These are phyloP conservation scores for Pythium guiyangense DNA, from an alignment of 352 stramenopile species.

Conservation along the genomic window DNA sequence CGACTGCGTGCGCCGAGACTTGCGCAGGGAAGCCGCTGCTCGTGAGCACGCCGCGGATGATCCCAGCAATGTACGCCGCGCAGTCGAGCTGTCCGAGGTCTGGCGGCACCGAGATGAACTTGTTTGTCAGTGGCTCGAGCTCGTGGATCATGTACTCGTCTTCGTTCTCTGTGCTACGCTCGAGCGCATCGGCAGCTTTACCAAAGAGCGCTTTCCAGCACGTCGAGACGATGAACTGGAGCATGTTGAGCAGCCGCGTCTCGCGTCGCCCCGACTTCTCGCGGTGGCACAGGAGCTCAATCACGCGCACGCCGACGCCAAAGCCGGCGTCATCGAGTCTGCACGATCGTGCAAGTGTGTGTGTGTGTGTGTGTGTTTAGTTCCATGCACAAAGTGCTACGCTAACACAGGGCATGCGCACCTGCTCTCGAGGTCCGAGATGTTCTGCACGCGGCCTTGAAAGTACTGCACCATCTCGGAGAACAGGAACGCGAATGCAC, in stretches of 20 bases:
- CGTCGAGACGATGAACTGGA: constrained; percentile 92
- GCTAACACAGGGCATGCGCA: constrained; percentile 12
- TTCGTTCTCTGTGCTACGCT: constrained; percentile 96
- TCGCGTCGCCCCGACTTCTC: constrained; percentile 79
- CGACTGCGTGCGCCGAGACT: constrained; percentile 74
- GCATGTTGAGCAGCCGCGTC: constrained; percentile 81
- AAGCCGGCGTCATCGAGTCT: constrained; percentile 94
- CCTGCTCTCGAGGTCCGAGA: constrained; percentile 93
- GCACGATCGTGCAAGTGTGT: background rate
- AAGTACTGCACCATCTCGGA: constrained; percentile 98
- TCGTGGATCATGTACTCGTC: constrained; percentile 99
- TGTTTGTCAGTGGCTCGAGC: constrained; percentile 92
- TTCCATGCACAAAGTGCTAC: too few species aligned
- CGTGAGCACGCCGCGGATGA: constrained; percentile 88
- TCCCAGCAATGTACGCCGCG: constrained; percentile 95
- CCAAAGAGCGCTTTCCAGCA: constrained; percentile 96
- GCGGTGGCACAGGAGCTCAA: constrained; percentile 90
- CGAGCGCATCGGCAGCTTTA: constrained; percentile 94
- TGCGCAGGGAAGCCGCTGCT: constrained; percentile 79
- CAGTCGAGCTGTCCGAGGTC: constrained; percentile 96
- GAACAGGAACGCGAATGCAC: constrained; percentile 96
- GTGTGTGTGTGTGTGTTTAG: too few species aligned
- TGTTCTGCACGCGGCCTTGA: constrained; percentile 93
- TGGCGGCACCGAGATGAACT: constrained; percentile 94
- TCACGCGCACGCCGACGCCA: constrained; percentile 92